Conservation (phyloP, 805 yeast genomes). For the Yarrowia osloensis region DNA sequence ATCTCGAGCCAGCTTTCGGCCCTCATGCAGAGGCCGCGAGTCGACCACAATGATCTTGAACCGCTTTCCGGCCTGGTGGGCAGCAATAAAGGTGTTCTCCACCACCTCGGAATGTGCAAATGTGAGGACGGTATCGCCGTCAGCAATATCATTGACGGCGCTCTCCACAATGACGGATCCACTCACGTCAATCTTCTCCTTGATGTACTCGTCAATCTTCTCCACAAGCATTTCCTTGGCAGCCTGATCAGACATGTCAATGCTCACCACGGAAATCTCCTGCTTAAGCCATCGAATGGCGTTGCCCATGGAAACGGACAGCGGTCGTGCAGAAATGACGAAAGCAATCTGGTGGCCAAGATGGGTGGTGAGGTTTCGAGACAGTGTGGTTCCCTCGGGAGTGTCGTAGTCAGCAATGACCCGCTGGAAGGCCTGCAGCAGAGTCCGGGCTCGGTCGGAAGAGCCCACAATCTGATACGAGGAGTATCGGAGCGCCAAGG, state of each 20-base stretch:
- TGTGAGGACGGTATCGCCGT: constrained; percentile 79
- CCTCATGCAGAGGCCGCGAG: constrained; percentile 92
- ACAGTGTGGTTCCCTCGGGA: constrained; percentile 79
- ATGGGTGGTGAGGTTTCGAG: constrained; percentile 85
- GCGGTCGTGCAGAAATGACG: constrained; percentile 84
- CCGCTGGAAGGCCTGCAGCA: constrained; percentile 79
- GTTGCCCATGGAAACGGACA: constrained; percentile 94
- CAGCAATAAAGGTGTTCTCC: constrained; percentile 70
- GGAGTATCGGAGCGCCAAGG: constrained; percentile 76
- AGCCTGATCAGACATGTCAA: constrained; percentile 63
- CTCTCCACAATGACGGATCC: constrained; percentile 78
- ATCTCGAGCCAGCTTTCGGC: constrained; percentile 69
- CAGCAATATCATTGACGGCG: constrained; percentile 73
- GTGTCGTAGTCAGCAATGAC: constrained; percentile 81
- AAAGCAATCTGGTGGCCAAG: constrained; percentile 91
- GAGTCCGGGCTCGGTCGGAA: constrained; percentile 76
- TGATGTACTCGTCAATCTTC: constrained; percentile 75
- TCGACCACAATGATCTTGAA: constrained; percentile 87
- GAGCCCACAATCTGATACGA: constrained; percentile 89
- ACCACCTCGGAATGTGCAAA: constrained; percentile 88
- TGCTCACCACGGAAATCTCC: constrained; percentile 78
- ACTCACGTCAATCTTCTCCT: constrained; percentile 81
- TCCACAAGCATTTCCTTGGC: constrained; percentile 68
- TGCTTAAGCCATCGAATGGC: constrained; percentile 97
- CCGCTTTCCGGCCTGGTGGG: constrained; percentile 56